Evolutionary conservation across 805 yeast genomes (phyloP).

Genomic region (Lachancea cidri): DNA sequence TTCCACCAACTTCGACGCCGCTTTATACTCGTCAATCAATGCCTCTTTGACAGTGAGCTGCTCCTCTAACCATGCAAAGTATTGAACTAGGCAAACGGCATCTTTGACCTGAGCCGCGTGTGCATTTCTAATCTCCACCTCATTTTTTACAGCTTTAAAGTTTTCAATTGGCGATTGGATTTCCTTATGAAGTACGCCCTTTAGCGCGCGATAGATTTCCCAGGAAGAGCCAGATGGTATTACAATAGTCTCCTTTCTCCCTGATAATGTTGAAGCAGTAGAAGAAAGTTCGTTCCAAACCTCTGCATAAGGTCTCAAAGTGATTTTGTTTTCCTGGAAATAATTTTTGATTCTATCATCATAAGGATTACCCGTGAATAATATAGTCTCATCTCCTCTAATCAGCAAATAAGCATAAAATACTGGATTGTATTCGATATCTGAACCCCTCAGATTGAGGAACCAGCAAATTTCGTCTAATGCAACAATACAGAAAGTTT

Average conservation of each 20-base stretch:
- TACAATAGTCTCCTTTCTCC: slow-evolving; percentile 35
- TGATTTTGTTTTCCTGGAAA: slow-evolving; percentile 42
- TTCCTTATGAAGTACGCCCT: slow-evolving; percentile 34
- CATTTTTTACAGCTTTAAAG: slow-evolving; percentile 73
- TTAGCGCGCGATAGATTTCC: slow-evolving; percentile 55
- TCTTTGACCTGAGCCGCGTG: slow-evolving; percentile 76
- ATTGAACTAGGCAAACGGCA: slow-evolving; percentile 69
- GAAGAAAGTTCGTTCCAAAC: slow-evolving; percentile 43
- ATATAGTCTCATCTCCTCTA: slow-evolving; percentile 37
- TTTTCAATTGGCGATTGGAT: slow-evolving; percentile 57
- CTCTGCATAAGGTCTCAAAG: slow-evolving; percentile 46
- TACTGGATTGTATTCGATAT: slow-evolving; percentile 81
- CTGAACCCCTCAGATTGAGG: slow-evolving; percentile 76
- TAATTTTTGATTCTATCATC: slow-evolving; percentile 35
- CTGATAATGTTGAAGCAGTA: slow-evolving; percentile 17
- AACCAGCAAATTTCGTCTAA: slow-evolving; percentile 92
- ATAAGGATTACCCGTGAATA: slow-evolving; percentile 51
- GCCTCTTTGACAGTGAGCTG: slow-evolving; percentile 39
- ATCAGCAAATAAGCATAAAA: slow-evolving; percentile 63
- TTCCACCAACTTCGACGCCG: slow-evolving; percentile 52
- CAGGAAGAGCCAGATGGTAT: slow-evolving; percentile 60
- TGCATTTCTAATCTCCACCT: slow-evolving; percentile 65
- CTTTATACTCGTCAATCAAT: slow-evolving; percentile 59
- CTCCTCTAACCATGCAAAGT: slow-evolving; percentile 77
- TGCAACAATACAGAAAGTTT: slow-evolving; percentile 57